phyloP scores from a whole-genome alignment of 2,329 filamentous ascomycete species.

The Phialophora macrospora region DNA sequence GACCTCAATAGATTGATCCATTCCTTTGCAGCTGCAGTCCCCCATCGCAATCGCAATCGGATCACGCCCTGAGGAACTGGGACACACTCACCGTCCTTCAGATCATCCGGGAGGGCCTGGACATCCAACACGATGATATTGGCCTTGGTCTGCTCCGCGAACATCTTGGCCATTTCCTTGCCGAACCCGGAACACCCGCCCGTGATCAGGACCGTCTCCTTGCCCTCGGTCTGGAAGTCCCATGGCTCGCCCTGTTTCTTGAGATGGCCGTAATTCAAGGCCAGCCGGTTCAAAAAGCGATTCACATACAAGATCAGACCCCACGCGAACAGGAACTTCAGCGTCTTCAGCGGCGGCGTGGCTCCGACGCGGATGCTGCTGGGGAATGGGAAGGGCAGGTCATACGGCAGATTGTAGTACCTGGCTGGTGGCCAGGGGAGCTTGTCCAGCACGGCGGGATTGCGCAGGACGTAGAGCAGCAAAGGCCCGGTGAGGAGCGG shows the following conservation, averaged over 20 bases:
- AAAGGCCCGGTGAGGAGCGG: slow-evolving; percentile 31
- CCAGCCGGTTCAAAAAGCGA: slow-evolving; percentile 57
- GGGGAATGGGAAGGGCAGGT: slow-evolving; percentile 19
- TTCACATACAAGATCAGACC: slow-evolving; percentile 58
- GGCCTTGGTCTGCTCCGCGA: slow-evolving; percentile 65
- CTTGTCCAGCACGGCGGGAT: slow-evolving; percentile 19
- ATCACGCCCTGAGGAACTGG: background rate
- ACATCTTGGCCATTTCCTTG: slow-evolving; percentile 64
- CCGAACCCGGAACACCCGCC: slow-evolving; percentile 76
- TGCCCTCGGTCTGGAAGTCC: slow-evolving; percentile 58
- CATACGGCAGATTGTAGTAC: slow-evolving; percentile 19
- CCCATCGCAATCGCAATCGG: background rate
- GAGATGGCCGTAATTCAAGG: slow-evolving; percentile 51
- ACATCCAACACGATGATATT: slow-evolving; percentile 75
- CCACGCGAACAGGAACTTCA: slow-evolving; percentile 58
- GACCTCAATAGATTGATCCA: no score
- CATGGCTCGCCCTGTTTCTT: slow-evolving; percentile 39
- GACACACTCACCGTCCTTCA: slow-evolving; percentile 32
- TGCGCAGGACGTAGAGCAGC: slow-evolving; percentile 25
- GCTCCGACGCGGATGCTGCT: slow-evolving; percentile 18
- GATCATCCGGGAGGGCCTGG: slow-evolving; percentile 42
- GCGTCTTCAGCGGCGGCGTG: slow-evolving; percentile 25
- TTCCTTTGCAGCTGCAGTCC: background rate
- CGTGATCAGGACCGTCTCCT: slow-evolving; percentile 47
- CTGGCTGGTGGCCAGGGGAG: slow-evolving; percentile 23